These are phyloP conservation scores for Ogataea trehalophila DNA, from an alignment of 805 yeast species.

Conservation along the genomic window DNA sequence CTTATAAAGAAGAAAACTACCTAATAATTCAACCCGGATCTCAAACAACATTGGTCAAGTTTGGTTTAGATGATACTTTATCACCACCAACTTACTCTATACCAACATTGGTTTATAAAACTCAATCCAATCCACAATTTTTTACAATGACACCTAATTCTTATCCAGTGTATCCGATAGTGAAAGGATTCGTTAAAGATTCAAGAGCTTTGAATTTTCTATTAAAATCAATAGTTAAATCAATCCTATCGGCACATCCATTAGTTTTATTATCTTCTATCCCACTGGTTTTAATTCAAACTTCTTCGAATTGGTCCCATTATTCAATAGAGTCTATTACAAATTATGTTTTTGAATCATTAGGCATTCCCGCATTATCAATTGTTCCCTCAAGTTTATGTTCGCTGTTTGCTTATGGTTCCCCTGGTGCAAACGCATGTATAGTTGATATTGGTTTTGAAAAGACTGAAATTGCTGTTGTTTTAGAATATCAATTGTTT, in stretches of 20 bases:
- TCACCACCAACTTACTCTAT: conserved; percentile 70
- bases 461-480: conserved; percentile 72
- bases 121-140: conserved; percentile 18
- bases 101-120: conserved; percentile 62
- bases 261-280: conserved; percentile 35
- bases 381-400: conserved; percentile 65
- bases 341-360: conserved; percentile 66
- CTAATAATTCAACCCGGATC: conserved; percentile 78
- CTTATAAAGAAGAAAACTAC: conserved; percentile 30
- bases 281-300: conserved; percentile 60
- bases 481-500: conserved; percentile 66
- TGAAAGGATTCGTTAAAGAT: conserved; percentile 58
- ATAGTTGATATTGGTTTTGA: conserved; percentile 79
- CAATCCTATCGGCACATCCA: conserved; percentile 35
- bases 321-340: conserved; percentile 63
- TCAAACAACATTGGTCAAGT: conserved; percentile 63
- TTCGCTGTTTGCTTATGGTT: conserved; percentile 67
- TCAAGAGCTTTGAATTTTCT: conserved; percentile 66
- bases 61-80: conserved; percentile 73
- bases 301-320: conserved; percentile 68
- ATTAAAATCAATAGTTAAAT: conserved; percentile 46
- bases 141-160: conserved; percentile 37
- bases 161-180: conserved; percentile 55
- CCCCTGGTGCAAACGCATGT: conserved; percentile 50
- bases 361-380: conserved; percentile 69